Evolutionary conservation across 306 rosid species (phyloP).

Genomic region (Pterocarpus macrocarpus): DNA sequence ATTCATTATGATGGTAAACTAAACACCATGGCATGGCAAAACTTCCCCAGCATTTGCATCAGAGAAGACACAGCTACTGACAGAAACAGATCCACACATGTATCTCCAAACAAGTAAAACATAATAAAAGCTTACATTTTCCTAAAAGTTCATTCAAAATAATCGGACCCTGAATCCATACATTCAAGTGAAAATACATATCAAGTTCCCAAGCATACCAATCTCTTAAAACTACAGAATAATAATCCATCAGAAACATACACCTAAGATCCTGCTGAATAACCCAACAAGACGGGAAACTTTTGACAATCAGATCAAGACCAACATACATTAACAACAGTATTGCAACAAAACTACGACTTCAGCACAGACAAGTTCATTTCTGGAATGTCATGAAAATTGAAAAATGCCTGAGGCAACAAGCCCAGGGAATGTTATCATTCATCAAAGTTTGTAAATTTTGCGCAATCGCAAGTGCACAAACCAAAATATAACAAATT

Average conservation of each 20-base stretch:
- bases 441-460: slow-evolving; percentile 8
- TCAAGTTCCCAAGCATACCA: slow-evolving; percentile 1
- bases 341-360: slow-evolving; percentile 3
- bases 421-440: neutral
- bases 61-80: neutral
- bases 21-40: slow-evolving; percentile 19
- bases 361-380: neutral
- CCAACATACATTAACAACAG: neutral
- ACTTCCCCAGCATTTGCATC: neutral
- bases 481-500: neutral
- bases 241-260: slow-evolving; percentile 4
- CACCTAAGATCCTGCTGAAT: neutral
- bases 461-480: slow-evolving; percentile 9
- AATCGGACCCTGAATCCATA: too few species aligned
- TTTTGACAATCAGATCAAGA: neutral
- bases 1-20: neutral
- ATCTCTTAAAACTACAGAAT: neutral
- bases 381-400: too few species aligned
- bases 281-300: neutral
- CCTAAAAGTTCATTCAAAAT: too few species aligned
- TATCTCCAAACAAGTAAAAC: too few species aligned
- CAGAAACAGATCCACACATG: too few species aligned
- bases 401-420: too few species aligned
- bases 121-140: too few species aligned
- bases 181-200: neutral